Evolutionary conservation across 257 asterid genomes (phyloP).

Genomic region (Jaltomata sinuosa): DNA sequence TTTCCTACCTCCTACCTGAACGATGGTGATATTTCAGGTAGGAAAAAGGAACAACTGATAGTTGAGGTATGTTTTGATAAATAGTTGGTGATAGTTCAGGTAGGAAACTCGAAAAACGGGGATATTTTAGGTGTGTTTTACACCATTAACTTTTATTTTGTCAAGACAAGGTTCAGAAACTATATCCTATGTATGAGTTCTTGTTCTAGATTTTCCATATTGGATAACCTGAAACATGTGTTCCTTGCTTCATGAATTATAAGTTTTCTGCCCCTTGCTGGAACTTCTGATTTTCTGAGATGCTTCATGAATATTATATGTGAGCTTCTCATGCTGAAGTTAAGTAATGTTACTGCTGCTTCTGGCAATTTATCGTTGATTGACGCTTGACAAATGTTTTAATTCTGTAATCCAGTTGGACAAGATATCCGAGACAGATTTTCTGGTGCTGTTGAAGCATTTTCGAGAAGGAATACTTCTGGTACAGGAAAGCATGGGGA

Average conservation of each 20-base stretch:
- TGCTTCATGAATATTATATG: background rate
- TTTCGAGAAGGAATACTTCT: constrained; percentile 62
- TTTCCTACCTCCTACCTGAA: background rate
- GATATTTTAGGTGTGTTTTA: background rate
- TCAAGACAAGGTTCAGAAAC: background rate
- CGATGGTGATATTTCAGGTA: background rate
- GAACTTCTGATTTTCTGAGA: background rate
- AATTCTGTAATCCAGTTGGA: constrained; percentile 36
- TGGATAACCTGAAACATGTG: background rate
- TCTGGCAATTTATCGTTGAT: background rate
- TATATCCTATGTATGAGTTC: background rate
- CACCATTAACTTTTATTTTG: background rate
- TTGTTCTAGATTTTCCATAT: background rate
- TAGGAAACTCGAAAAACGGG: background rate
- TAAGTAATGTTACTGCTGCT: background rate
- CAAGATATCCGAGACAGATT: constrained; percentile 71
- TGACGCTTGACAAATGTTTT: background rate
- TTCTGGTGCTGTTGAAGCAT: constrained; percentile 86
- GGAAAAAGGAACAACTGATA: background rate
- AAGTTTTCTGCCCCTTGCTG: background rate
- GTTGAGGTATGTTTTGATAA: background rate
- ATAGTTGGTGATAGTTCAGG: background rate
- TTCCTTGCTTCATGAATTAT: background rate
- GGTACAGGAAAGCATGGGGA: constrained; percentile 71
- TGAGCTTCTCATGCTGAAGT: background rate